Percentiles rank a stretch among this genome's conserved stretches.
Conservation (phyloP, 2,329 filamentous ascomycete genomes). For the Pestalotiopsis sp. region DNA sequence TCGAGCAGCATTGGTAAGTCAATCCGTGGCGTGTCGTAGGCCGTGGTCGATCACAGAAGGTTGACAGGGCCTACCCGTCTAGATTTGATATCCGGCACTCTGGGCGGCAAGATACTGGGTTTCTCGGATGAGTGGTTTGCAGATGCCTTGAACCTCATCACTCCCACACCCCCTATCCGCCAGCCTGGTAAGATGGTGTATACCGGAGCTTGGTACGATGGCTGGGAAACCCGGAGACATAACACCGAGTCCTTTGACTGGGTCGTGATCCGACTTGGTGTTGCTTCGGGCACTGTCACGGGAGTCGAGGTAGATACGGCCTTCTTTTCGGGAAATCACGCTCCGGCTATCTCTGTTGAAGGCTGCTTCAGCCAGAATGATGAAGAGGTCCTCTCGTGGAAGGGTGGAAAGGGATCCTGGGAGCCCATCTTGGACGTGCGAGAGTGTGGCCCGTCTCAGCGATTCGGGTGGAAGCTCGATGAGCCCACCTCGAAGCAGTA, state of each 20-base stretch:
- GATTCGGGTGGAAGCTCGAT: conserved; percentile 73
- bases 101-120: conserved; percentile 66
- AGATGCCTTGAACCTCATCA: conserved; percentile 65
- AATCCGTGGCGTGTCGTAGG: neutral
- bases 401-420: conserved; percentile 64
- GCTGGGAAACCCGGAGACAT: conserved; percentile 70
- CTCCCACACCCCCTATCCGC: conserved; percentile 63
- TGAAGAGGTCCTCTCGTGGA: conserved; percentile 65
- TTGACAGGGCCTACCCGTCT: conserved; percentile 5
- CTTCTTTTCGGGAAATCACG: conserved; percentile 82
- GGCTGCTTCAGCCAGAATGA: conserved; percentile 70
- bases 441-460: conserved; percentile 73
- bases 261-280: conserved; percentile 67
- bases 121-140: conserved; percentile 73
- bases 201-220: conserved; percentile 71
- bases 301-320: conserved; percentile 82
- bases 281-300: conserved; percentile 70
- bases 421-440: conserved; percentile 70
- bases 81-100: conserved; percentile 63
- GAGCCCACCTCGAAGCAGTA: conserved; percentile 65
- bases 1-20: conserved; percentile 63
- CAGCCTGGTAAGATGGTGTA: conserved; percentile 70
- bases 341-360: conserved; percentile 77
- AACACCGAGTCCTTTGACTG: conserved; percentile 68
- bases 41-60: neutral